Evolutionary conservation across 441 rosid species (phyloP), one percentile per base, ranked within the genome.

Genomic region (Syzygium syzygioides): DNA sequence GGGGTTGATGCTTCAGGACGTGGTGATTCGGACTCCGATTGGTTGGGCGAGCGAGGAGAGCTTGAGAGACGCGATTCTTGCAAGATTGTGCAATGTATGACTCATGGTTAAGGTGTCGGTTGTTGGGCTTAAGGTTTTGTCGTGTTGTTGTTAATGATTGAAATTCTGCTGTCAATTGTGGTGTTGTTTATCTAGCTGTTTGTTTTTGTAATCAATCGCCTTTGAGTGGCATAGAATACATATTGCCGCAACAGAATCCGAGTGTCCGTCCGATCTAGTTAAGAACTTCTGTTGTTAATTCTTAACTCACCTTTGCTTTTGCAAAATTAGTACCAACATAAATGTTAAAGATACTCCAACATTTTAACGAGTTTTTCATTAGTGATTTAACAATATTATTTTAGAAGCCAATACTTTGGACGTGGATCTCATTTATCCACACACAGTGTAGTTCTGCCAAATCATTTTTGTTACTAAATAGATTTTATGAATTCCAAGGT

Each of bases 1-100:
- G 80, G 92, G 89, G 2, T 14, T 91, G 57, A 66, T 93, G 91
- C 89, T 95, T 50, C 94, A 91, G 66, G 94, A 93, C 88, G 90
- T 91, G 60, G 96, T 94, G 26, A 92, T 94, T n/a, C 87, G 71
- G 41, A 55, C 91, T 88, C 93, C 93, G 41, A 88, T 86, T 0
- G 93, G 94, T 28, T 79, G 92, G 53, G 18, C 71, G 2, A 88
- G 86, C 45, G 93, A 91, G 59, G 94, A 93, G 41, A 79, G 68
- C 48, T 55, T 93, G n/a, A 90, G 88, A 90, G 60, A 87, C 80
- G 90, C 91, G 20, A 91, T 94, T 76, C 90, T 89, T 55, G 90
- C 89, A 64, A 91, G 87, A 57, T 86, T 92, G 89, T 20, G 50
- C 28, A 25, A 71, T n/a, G n/a, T 20, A 23, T 71, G n/a, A 37